Conservation (phyloP, 345 rosid species). For the Jatropha curcas region DNA sequence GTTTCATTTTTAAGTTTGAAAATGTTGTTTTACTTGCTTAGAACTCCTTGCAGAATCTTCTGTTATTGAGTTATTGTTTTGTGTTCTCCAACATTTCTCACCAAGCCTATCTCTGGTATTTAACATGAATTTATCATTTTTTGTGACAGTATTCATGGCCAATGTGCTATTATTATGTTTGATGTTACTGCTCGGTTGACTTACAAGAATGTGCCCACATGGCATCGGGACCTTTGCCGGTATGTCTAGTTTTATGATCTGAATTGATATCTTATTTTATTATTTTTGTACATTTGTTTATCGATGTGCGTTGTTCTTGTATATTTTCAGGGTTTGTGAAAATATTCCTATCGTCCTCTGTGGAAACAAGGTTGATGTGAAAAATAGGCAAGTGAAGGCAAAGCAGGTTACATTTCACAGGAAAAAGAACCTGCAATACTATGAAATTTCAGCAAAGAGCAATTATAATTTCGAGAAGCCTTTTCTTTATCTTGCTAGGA, state of each 20-base stretch:
- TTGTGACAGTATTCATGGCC: slow-evolving; percentile 87
- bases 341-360: slow-evolving; percentile 58
- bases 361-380: slow-evolving; percentile 62
- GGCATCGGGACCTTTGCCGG: slow-evolving; percentile 99
- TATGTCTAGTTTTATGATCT: slow-evolving; percentile 9
- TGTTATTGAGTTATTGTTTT: no score
- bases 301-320: neutral
- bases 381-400: slow-evolving; percentile 59
- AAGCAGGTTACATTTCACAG: slow-evolving; percentile 60
- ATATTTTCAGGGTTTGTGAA: slow-evolving; percentile 46
- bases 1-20: no score
- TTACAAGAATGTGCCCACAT: slow-evolving; percentile 97
- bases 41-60: no score
- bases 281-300: neutral
- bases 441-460: slow-evolving; percentile 63
- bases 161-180: slow-evolving; percentile 96
- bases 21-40: no score
- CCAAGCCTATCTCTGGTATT: neutral
- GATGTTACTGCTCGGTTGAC: slow-evolving; percentile 96
- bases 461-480: slow-evolving; percentile 59
- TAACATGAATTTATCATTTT: slow-evolving; percentile 1
- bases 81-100: no score
- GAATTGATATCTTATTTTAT: neutral
- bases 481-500: slow-evolving; percentile 57
- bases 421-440: slow-evolving; percentile 57